A percentile compares a stretch with the other conserved stretches of the same genome.
These are phyloP conservation scores for Sungouiella blattae DNA, from an alignment of 805 yeast species.

Conservation along the genomic window DNA sequence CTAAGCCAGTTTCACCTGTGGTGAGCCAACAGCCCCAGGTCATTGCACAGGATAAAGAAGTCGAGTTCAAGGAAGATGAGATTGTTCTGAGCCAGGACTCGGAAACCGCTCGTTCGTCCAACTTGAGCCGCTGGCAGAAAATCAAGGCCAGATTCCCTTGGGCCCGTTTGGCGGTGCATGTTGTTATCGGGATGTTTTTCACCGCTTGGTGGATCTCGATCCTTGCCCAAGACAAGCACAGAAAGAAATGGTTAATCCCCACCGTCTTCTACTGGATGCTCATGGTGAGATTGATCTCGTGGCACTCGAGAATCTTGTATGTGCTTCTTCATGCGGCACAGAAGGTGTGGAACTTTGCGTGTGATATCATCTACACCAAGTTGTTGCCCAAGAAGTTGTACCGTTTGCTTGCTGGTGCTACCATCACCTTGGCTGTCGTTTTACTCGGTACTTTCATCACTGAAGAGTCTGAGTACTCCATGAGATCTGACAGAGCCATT, in stretches of 20 bases:
- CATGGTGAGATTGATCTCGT: slow-evolving; percentile 49
- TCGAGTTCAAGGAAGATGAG: background rate
- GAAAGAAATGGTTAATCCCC: slow-evolving; percentile 56
- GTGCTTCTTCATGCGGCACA: slow-evolving; percentile 11
- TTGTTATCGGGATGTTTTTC: slow-evolving; percentile 21
- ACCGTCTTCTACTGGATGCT: slow-evolving; percentile 50
- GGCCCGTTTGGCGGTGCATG: slow-evolving; percentile 13
- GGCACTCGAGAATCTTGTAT: slow-evolving; percentile 36
- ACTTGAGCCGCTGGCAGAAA: slow-evolving; percentile 5
- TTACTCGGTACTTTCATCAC: slow-evolving; percentile 55
- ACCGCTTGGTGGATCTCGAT: slow-evolving; percentile 49
- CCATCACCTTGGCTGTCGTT: slow-evolving; percentile 44
- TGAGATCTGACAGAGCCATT: slow-evolving; percentile 50
- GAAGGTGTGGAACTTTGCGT: slow-evolving; percentile 24
- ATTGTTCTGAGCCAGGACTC: slow-evolving; percentile 5
- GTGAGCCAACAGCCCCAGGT: no score
- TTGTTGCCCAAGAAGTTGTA: slow-evolving; percentile 39
- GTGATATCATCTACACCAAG: slow-evolving; percentile 32
- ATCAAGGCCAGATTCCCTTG: slow-evolving; percentile 12
- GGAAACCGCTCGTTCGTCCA: slow-evolving; percentile 7
- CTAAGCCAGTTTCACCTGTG: no score
- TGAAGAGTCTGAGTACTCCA: slow-evolving; percentile 43
- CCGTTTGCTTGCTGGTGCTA: slow-evolving; percentile 43
- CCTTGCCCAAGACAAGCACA: slow-evolving; percentile 45
- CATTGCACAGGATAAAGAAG: no score